Base-by-base conservation (phyloP, 306 rosid species). In the Quercus parvula region DNA sequence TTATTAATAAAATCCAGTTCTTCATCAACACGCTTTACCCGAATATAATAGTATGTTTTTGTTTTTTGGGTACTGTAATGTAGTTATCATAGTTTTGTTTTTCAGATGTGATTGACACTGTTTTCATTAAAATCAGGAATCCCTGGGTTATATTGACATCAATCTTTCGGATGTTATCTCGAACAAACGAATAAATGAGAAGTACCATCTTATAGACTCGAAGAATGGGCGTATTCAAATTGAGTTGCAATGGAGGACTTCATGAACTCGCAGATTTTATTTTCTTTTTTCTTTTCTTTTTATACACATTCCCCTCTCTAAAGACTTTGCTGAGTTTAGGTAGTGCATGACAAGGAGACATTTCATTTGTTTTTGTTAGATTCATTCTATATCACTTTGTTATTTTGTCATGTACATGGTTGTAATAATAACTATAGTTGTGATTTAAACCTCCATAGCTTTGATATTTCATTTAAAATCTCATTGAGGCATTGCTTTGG, bases 221-320 rank as follows among this genome's bases (percentile, higher is more conserved):
- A 94, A 89, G 83, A 94, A 94, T 75, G 99, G 99, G 27, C 88
- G 87, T 62, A 56, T 94, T 75, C 99, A 92, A 33, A 81, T 92
- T 28, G 99, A 94, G 92, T 72, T 94, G 70, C 94, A 88, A n/a
- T 92, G 99, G 97, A 91, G 90, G 87, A 81, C 90, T 67, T 82
- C 91, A 28, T 81, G 70, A 87, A 77, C 73, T 68, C 2, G 5
- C 30, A 14, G 2, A 63, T 44, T 59, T 46, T 68, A 5, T 4
- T 64, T 19, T 19, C 8, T 55, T 5, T 44, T 2, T 14, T 51
- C 8, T 46, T 3, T n/a, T 81, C 51, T 49, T 38, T 35, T 35
- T 38, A 5, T 78, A 76, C 54, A 12, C 17, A 10, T 12, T 49
- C 17, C 54, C 54, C 17, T 49, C 15, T 49, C 54, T 49, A 49